A percentile compares a stretch with the other conserved stretches of the same genome.
These are phyloP conservation scores for Coccomyxa subellipsoidea DNA, from an alignment of 163 green algal genomes.

Conservation along the genomic window DNA sequence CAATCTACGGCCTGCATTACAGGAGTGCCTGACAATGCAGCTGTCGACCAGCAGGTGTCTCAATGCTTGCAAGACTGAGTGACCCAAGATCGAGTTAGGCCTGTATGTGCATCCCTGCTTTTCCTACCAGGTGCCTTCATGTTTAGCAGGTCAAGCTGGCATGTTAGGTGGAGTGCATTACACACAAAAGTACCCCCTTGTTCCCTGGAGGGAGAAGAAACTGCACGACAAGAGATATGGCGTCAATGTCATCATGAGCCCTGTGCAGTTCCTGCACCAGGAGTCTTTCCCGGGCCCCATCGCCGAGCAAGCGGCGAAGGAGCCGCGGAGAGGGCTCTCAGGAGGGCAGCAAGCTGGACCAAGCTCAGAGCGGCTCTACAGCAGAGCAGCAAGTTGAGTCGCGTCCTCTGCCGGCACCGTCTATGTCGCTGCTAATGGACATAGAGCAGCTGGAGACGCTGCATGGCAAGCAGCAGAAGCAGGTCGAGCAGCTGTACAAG, in stretches of 20 bases:
- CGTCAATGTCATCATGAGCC: too few relatives aligned
- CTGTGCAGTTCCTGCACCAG: conserved; percentile 5
- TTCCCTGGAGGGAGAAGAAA: too few relatives aligned
- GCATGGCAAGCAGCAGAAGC: conserved; percentile 9
- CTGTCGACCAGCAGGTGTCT: too few relatives aligned
- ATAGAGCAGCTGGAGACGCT: conserved; percentile 1
- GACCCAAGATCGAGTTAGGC: too few relatives aligned
- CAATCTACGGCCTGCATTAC: neutral
- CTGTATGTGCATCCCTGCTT: too few relatives aligned
- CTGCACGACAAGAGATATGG: too few relatives aligned
- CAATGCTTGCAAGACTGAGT: too few relatives aligned
- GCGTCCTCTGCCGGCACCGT: neutral
- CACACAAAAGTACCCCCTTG: too few relatives aligned
- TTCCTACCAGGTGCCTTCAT: too few relatives aligned
- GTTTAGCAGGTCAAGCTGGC: too few relatives aligned
- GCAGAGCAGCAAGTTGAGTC: neutral
- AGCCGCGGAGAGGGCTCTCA: neutral
- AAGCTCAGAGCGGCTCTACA: too few relatives aligned
- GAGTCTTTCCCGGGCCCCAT: neutral
- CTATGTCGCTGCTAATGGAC: neutral
- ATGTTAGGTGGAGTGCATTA: conserved; percentile 1
- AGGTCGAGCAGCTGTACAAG: conserved; percentile 17
- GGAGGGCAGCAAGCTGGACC: neutral
- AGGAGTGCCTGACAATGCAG: neutral
- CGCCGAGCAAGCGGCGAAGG: neutral